Percentiles rank a stretch among this genome's conserved stretches.
These are phyloP conservation scores for Ustilago sp. DNA, from an alignment of 1,284 basidiomycete species.

Conservation along the genomic window DNA sequence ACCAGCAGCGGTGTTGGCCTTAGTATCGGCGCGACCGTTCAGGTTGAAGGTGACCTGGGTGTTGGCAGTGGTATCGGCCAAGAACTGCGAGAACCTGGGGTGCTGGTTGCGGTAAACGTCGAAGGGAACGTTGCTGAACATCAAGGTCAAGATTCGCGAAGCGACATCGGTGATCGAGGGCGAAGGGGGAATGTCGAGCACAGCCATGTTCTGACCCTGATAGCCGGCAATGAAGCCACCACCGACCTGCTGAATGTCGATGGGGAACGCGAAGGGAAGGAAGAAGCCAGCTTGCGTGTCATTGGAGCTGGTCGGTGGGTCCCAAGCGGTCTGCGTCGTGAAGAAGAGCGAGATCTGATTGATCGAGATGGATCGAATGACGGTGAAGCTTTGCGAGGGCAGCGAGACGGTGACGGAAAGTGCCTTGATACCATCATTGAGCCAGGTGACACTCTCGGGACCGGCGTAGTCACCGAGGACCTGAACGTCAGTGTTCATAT, in stretches of 20 bases:
- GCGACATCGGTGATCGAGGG: conserved; percentile 77
- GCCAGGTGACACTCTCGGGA: conserved; percentile 77
- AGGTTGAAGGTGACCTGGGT: conserved; percentile 74
- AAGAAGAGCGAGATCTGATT: conserved; percentile 78
- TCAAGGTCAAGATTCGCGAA: conserved; percentile 76
- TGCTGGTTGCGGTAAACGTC: conserved; percentile 74
- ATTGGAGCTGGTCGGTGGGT: conserved; percentile 75
- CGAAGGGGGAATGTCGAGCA: conserved; percentile 76
- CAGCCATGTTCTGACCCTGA: conserved; percentile 75
- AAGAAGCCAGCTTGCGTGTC: conserved; percentile 77
- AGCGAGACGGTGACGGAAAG: conserved; percentile 76
- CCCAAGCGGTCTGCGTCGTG: conserved; percentile 72
- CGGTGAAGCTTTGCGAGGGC: conserved; percentile 77
- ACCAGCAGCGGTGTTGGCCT: conserved; percentile 80
- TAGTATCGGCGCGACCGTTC: conserved; percentile 75
- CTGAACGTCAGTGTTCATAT: conserved; percentile 75
- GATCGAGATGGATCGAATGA: conserved; percentile 78
- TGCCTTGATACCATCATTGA: conserved; percentile 80
- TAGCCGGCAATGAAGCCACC: conserved; percentile 77
- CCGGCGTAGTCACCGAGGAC: conserved; percentile 78
- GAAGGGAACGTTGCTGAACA: conserved; percentile 77
- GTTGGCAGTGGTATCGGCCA: conserved; percentile 77
- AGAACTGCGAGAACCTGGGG: conserved; percentile 75
- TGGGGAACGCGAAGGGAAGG: conserved; percentile 79
- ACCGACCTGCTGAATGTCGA: conserved; percentile 77